Base-by-base conservation (phyloP, 306 rosid genomes). In the Trifolium repens region DNA sequence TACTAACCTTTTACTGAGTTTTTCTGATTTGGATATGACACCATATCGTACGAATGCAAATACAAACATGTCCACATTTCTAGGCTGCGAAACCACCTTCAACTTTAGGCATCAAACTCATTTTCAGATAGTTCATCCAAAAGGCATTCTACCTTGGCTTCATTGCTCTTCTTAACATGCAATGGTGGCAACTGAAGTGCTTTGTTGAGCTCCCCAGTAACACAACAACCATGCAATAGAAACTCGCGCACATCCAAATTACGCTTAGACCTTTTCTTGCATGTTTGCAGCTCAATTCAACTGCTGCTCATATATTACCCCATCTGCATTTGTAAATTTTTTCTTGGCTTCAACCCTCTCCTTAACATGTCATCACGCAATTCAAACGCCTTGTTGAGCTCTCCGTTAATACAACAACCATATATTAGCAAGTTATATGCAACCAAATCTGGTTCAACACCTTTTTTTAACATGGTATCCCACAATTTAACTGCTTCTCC, bases 351-450 rank as follows among this genome's bases (percentile, higher is more conserved):
- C 85, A 94, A 17, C 53, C 93, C 96, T 72, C 89, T 86, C 52
- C 62, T 86, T 81, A 79, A 69, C 96, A 94, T 89, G 80, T 90
- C 97, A 80, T 94, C 89, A n/a, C 85, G 96, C 91, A 94, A 84
- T 73, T 87, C 87, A 67, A 90, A 74, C 19, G 96, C 96, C 85
- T 82, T 89, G 78, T 80, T 35, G 17, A 89, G 81, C 79, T 89
- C 86, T 74, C 98, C 97, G 67, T 78, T 85, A 59, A 94, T 82
- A 85, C 98, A 91, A 58, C 91, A 94, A 64, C 97, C 98, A 68
- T 89, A 68, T 73, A 94, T 90, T 42, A 94, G 62, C 88, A 89
- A 87, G 83, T 86, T 87, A 81, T 86, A 91, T 32, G 93, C 97
- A 80, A 89, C 78, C 66, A 68, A 69, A 79, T 91, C 94, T 55